A percentile compares a stretch with the other conserved stretches of the same genome.
Conservation (phyloP, 495 filamentous ascomycete genomes). For the Lichenothelia convexa region DNA sequence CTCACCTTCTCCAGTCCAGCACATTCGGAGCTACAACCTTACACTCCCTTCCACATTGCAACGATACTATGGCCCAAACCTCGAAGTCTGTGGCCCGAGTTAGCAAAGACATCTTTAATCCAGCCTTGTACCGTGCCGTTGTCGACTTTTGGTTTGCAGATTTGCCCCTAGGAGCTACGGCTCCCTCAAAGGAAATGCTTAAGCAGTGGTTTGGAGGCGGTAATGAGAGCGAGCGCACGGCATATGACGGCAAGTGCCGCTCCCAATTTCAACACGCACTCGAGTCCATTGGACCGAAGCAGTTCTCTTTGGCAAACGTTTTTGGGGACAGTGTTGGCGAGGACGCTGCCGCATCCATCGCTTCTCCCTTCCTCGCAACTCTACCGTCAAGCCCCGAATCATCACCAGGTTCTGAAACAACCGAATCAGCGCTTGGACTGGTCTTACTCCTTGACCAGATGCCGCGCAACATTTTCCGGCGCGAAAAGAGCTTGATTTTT, state of each 20-base stretch:
- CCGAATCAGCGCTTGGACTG: slow-evolving; percentile 21
- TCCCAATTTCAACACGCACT: slow-evolving; percentile 14
- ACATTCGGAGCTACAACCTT: too few species aligned
- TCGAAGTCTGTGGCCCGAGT: too few species aligned
- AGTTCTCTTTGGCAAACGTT: slow-evolving; percentile 14
- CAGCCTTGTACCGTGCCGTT: slow-evolving; percentile 11
- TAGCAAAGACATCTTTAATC: slow-evolving; percentile 20
- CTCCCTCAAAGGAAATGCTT: slow-evolving; percentile 2
- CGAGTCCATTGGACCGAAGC: slow-evolving; percentile 17
- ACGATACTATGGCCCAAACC: slow-evolving; percentile 22
- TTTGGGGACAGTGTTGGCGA: slow-evolving; percentile 8
- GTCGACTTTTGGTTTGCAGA: slow-evolving; percentile 14
- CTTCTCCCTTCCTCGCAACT: slow-evolving; percentile 19
- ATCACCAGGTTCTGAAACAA: slow-evolving; percentile 5
- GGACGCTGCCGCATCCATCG: slow-evolving; percentile 8
- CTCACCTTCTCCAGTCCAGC: too few species aligned
- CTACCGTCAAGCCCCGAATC: slow-evolving; percentile 5
- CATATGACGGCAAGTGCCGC: slow-evolving; percentile 17
- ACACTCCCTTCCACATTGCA: too few species aligned
- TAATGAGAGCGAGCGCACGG: slow-evolving; percentile 13
- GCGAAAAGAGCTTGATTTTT: slow-evolving; percentile 21
- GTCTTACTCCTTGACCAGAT: slow-evolving; percentile 31
- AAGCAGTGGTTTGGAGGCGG: slow-evolving; percentile 16
- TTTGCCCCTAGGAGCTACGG: slow-evolving; percentile 4
- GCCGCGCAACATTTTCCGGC: slow-evolving; percentile 29